Conservation (phyloP, 2,329 filamentous ascomycete genomes). For the Aspergillus texensis region DNA sequence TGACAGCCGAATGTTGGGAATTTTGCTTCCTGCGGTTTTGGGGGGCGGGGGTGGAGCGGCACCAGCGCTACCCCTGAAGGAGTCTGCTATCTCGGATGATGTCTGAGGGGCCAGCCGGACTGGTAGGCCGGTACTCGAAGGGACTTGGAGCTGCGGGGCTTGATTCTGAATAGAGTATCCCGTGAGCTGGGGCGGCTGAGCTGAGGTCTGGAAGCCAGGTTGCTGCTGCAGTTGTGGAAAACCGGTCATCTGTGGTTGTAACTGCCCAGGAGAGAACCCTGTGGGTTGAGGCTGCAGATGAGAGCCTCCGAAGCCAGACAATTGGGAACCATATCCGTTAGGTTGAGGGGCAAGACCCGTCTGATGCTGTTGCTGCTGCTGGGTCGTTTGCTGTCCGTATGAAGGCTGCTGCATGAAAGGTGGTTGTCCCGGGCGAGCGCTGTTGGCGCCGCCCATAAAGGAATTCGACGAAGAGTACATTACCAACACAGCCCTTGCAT, state of each 20-base stretch:
- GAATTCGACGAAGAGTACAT: slow-evolving; percentile 94
- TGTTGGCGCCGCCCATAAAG: slow-evolving; percentile 78
- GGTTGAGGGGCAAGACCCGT: slow-evolving; percentile 59
- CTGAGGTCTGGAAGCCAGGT: slow-evolving; percentile 44
- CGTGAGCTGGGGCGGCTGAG: slow-evolving; percentile 64
- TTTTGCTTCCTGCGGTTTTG: slow-evolving; percentile 65
- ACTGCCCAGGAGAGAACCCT: slow-evolving; percentile 59
- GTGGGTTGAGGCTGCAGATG: slow-evolving; percentile 69
- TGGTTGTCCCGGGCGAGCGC: slow-evolving; percentile 69
- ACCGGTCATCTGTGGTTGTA: slow-evolving; percentile 52
- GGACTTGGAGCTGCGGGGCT: slow-evolving; percentile 40
- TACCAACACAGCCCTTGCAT: slow-evolving; percentile 34
- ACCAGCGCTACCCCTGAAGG: slow-evolving; percentile 55
- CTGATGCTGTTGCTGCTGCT: slow-evolving; percentile 49
- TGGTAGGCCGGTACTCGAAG: slow-evolving; percentile 50
- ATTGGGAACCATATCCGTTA: slow-evolving; percentile 58
- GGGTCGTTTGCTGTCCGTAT: slow-evolving; percentile 49
- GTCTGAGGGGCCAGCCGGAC: slow-evolving; percentile 62
- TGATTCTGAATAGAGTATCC: slow-evolving; percentile 54
- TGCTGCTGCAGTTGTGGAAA: slow-evolving; percentile 53
- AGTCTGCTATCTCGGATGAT: slow-evolving; percentile 65
- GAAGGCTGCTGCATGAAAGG: slow-evolving; percentile 57
- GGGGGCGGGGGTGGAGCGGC: slow-evolving; percentile 65
- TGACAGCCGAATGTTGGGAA: slow-evolving; percentile 89
- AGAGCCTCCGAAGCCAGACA: slow-evolving; percentile 54